Percentiles rank a stretch among this genome's conserved stretches.
Conservation (phyloP, 73 alveolate species). For the Durusdinium trenchii region DNA sequence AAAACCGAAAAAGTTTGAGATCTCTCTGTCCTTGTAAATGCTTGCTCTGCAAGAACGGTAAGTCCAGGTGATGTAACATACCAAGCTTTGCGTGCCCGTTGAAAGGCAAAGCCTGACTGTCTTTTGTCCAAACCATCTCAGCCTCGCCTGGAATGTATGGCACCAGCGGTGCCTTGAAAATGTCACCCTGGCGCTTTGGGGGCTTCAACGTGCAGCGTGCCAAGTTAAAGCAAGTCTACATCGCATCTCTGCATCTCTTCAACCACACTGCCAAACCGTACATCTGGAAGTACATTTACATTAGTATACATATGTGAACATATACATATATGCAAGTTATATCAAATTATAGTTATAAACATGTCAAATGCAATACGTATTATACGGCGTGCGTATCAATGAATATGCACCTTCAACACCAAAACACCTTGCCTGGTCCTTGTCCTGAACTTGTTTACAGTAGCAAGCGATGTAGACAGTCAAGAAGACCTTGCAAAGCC, state of each 20-base stretch:
- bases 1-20: too few relatives aligned
- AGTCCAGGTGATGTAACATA: too few relatives aligned
- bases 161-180: slow-evolving; percentile 48
- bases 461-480: slow-evolving; percentile 13
- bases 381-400: too few relatives aligned
- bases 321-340: background rate
- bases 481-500: slow-evolving; percentile 34
- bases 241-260: too few relatives aligned
- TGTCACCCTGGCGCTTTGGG: slow-evolving; percentile 14
- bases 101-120: background rate
- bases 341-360: background rate
- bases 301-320: background rate
- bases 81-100: too few relatives aligned
- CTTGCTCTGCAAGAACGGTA: too few relatives aligned
- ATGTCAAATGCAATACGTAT: background rate
- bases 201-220: background rate
- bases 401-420: too few relatives aligned
- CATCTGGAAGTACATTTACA: background rate
- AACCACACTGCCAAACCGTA: background rate
- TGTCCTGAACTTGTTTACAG: background rate
- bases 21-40: too few relatives aligned
- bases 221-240: too few relatives aligned
- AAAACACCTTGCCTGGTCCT: slow-evolving; percentile 7
- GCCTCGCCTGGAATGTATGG: slow-evolving; percentile 68
- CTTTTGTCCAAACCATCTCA: background rate